A percentile compares a stretch with the other conserved stretches of the same genome.
These are phyloP conservation scores for Megacollybia marginata DNA, from an alignment of 768 basidiomycete species.

Conservation along the genomic window DNA sequence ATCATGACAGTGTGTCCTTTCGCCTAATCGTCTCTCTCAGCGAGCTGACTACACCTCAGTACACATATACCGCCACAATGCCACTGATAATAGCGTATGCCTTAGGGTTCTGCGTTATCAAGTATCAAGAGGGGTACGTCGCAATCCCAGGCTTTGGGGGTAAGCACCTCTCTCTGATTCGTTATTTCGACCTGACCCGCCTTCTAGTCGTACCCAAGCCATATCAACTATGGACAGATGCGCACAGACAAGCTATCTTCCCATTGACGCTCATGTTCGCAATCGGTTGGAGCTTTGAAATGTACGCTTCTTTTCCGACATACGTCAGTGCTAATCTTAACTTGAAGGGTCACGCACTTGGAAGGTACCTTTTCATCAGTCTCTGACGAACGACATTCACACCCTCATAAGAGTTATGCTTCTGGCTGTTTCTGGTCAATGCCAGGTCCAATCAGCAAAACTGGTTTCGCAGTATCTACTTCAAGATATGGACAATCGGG, in stretches of 20 bases:
- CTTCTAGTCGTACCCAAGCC: constrained; percentile 59
- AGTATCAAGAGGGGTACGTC: constrained; percentile 63
- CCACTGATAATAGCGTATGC: constrained; percentile 55
- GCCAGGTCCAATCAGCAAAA: constrained; percentile 52
- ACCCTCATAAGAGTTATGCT: constrained; percentile 58
- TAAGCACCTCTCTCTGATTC: constrained; percentile 13
- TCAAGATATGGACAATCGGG: constrained; percentile 66
- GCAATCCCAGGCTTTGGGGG: constrained; percentile 37
- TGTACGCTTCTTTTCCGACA: constrained; percentile 35
- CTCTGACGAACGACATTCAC: neutral
- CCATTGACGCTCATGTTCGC: constrained; percentile 62
- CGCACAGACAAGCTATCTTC: constrained; percentile 43
- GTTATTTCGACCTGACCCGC: neutral
- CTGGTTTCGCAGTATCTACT: constrained; percentile 74
- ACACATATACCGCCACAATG: constrained; percentile 59
- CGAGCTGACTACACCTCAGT: constrained; percentile 31
- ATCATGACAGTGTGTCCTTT: constrained; percentile 64
- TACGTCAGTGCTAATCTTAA: neutral
- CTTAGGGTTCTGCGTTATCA: constrained; percentile 61
- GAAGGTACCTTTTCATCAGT: constrained; percentile 44
- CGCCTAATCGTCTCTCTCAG: neutral
- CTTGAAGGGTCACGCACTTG: constrained; percentile 62
- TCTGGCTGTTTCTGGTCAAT: constrained; percentile 81
- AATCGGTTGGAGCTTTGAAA: constrained; percentile 66
- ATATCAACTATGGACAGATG: constrained; percentile 43